Conservation (phyloP, 441 rosid species). For the Cnidoscolus chayamansa region DNA sequence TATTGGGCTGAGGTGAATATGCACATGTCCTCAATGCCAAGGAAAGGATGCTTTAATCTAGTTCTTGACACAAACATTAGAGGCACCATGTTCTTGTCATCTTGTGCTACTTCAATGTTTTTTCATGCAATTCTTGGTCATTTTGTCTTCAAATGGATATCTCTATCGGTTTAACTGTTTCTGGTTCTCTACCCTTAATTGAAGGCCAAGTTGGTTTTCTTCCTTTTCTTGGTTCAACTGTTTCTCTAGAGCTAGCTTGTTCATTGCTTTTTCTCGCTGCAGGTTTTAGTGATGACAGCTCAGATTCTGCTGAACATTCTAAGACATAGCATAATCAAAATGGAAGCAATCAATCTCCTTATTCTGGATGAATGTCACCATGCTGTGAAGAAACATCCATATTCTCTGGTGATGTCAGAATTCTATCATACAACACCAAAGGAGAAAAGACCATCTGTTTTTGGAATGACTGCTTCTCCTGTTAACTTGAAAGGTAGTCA, state of each 20-base stretch:
- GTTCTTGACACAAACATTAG: neutral
- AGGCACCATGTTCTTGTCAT: neutral
- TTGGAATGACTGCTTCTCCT: conserved; percentile 99
- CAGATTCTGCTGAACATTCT: conserved; percentile 93
- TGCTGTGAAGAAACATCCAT: conserved; percentile 99
- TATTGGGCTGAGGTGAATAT: neutral
- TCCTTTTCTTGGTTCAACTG: neutral
- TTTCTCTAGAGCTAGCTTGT: conserved; percentile 12
- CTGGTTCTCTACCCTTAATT: neutral
- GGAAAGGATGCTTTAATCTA: neutral
- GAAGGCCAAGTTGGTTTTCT: neutral
- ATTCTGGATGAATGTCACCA: conserved; percentile 98
- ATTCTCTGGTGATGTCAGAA: conserved; percentile 98
- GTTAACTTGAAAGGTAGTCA: conserved; percentile 87
- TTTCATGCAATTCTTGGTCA: neutral
- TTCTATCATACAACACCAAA: conserved; percentile 89
- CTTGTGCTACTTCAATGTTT: neutral
- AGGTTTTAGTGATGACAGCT: conserved; percentile 99
- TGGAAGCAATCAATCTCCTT: conserved; percentile 87
- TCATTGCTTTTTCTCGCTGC: conserved; percentile 15
- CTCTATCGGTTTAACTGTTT: neutral
- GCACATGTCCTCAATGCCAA: neutral
- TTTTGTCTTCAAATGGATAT: neutral
- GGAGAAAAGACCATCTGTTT: conserved; percentile 91
- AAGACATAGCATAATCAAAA: conserved; percentile 94